Base-by-base conservation (phyloP, 2,329 filamentous ascomycete genomes). In the Pseudocercospora macadamiae region DNA sequence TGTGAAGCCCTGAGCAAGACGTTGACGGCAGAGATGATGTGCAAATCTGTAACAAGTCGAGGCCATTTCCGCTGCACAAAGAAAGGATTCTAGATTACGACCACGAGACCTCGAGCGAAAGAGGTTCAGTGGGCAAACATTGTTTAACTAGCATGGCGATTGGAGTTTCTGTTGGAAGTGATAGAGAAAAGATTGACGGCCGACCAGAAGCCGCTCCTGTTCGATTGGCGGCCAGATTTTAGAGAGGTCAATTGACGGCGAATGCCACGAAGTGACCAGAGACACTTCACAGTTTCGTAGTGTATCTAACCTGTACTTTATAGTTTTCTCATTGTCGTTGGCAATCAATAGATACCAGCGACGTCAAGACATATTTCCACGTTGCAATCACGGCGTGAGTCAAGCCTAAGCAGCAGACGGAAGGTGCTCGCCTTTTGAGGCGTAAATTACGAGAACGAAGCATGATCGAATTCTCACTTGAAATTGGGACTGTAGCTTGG, bases 1-100 rank as follows among this genome's bases (percentile, higher is more conserved):
- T 32, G 51, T 47, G 18, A 55, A 57, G 39, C 80, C 1, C 73
- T 80, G 19, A 64, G 21, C n/a, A n/a, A n/a, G n/a, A n/a, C n/a
- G n/a, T n/a, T n/a, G n/a, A n/a, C n/a, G n/a, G n/a, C n/a, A n/a
- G 36, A 39, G 7, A 39, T 39, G 36, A n/a, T 9, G n/a, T n/a
- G 12, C 16, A 18, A 12, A 18, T 16, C 36, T 39, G 36, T 39
- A n/a, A n/a, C n/a, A n/a, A n/a, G n/a, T n/a, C n/a, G n/a, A n/a
- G n/a, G n/a, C n/a, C n/a, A n/a, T n/a, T n/a, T n/a, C n/a, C n/a
- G n/a, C n/a, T n/a, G n/a, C n/a, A n/a, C n/a, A n/a, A n/a, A n/a
- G n/a, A n/a, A n/a, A n/a, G n/a, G n/a, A n/a, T n/a, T n/a, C n/a
- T n/a, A n/a, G n/a, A n/a, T n/a, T n/a, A n/a, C n/a, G n/a, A n/a